Evolutionary conservation across 495 filamentous ascomycete species (phyloP).

Genomic region (Trichoderma erinaceum): DNA sequence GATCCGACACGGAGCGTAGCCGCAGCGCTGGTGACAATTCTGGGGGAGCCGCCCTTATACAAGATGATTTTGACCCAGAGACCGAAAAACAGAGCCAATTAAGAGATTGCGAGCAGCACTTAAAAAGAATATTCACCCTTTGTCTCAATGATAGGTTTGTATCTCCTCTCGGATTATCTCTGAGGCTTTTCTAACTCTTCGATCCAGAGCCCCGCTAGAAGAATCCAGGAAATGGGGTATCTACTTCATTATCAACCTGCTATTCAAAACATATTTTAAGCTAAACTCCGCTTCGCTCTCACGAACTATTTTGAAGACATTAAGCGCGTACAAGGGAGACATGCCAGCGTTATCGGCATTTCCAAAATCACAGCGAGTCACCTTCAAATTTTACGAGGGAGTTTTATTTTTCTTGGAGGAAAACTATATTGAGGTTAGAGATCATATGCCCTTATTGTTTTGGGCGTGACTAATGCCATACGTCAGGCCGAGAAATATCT

Average conservation of each 20-base stretch:
- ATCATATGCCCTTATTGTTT: no score
- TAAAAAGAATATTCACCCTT: conserved; percentile 82
- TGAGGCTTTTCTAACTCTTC: neutral
- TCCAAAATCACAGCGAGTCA: conserved; percentile 86
- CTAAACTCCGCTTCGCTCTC: conserved; percentile 81
- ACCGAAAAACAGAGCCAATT: conserved; percentile 69
- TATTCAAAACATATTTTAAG: conserved; percentile 98
- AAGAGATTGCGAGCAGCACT: conserved; percentile 79
- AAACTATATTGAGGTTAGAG: conserved; percentile 66
- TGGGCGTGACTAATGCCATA: conserved; percentile 21
- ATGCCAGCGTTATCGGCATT: conserved; percentile 69
- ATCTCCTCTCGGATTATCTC: neutral
- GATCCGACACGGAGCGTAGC: conserved; percentile 64
- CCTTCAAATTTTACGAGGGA: conserved; percentile 91
- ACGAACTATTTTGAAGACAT: conserved; percentile 79
- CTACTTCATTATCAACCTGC: conserved; percentile 83
- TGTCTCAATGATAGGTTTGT: conserved; percentile 84
- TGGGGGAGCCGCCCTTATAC: conserved; percentile 40
- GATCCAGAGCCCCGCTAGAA: conserved; percentile 66
- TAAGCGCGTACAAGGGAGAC: conserved; percentile 67
- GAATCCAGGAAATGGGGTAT: conserved; percentile 96
- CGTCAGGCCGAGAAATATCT: conserved; percentile 71
- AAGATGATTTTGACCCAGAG: conserved; percentile 71
- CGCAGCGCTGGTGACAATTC: conserved; percentile 36
- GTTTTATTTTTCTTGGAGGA: conserved; percentile 88